These are phyloP conservation scores for Diaporthe batatas DNA, from an alignment of 2,329 filamentous ascomycete genomes.

Conservation along the genomic window DNA sequence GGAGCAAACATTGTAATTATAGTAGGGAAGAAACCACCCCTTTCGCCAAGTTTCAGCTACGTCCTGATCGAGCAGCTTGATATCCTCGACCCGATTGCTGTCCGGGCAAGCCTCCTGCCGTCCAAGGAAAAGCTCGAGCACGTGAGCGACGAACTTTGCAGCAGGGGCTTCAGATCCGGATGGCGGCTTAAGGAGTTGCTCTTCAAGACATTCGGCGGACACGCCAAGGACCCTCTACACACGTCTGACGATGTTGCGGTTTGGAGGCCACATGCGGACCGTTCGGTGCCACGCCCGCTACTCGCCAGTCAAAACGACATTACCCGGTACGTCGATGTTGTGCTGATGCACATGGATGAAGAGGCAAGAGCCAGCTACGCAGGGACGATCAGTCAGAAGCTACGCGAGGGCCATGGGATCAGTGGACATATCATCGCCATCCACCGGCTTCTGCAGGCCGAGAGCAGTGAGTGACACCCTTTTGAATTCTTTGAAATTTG, in stretches of 20 bases:
- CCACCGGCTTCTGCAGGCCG: constrained; percentile 53
- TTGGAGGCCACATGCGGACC: not conserved
- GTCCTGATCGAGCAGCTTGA: constrained; percentile 42
- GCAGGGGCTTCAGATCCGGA: constrained; percentile 48
- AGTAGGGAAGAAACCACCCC: not conserved
- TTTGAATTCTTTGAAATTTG: not conserved
- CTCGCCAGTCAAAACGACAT: constrained; percentile 50
- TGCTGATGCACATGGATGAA: constrained; percentile 45
- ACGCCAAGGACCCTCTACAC: constrained; percentile 51
- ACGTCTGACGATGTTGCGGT: constrained; percentile 42
- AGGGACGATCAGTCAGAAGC: constrained; percentile 52
- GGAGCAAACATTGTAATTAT: not conserved
- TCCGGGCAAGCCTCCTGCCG: constrained; percentile 38
- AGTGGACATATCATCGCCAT: constrained; percentile 61
- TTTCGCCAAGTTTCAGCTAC: constrained; percentile 37
- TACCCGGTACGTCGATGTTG: constrained; percentile 48
- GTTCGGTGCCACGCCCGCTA: constrained; percentile 47
- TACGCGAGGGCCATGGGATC: constrained; percentile 49
- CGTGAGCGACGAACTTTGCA: constrained; percentile 44
- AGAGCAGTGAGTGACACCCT: constrained; percentile 35
- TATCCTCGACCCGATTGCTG: constrained; percentile 41
- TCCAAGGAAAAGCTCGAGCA: constrained; percentile 40
- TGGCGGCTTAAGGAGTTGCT: constrained; percentile 63
- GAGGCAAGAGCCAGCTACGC: constrained; percentile 55
- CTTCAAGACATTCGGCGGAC: constrained; percentile 52